phyloP scores from a whole-genome alignment of 1,284 basidiomycete species.

The Naganishia liquefaciens region DNA sequence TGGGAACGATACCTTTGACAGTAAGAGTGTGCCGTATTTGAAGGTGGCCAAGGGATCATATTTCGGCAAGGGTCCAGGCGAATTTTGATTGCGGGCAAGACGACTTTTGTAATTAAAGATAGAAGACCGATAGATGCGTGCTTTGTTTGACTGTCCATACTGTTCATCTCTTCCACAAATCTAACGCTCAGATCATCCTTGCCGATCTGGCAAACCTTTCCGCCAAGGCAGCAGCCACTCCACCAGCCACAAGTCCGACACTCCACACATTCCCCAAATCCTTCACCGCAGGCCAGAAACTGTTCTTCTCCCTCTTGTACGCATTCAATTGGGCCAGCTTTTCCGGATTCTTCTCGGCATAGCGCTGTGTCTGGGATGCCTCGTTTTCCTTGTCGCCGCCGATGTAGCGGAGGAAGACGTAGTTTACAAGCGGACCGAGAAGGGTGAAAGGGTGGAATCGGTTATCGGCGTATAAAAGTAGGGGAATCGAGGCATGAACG shows the following conservation, averaged over 20 bases:
- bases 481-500: slow-evolving; percentile 39
- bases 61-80: slow-evolving; percentile 38
- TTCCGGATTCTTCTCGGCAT: slow-evolving; percentile 32
- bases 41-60: slow-evolving; percentile 33
- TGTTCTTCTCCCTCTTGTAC: slow-evolving; percentile 38
- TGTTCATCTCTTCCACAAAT: no score
- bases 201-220: slow-evolving; percentile 33
- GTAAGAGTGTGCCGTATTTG: slow-evolving; percentile 35
- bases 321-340: slow-evolving; percentile 35
- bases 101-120: not conserved
- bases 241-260: slow-evolving; percentile 34
- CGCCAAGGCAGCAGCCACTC: slow-evolving; percentile 33
- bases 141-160: not conserved
- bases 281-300: slow-evolving; percentile 39
- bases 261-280: slow-evolving; percentile 39
- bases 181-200: no score
- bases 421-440: slow-evolving; percentile 40
- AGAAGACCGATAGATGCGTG: not conserved
- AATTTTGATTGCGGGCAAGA: slow-evolving; percentile 30
- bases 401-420: slow-evolving; percentile 38
- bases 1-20: slow-evolving; percentile 27
- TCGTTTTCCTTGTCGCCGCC: slow-evolving; percentile 42
- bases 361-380: slow-evolving; percentile 36
- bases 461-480: slow-evolving; percentile 37
- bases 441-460: slow-evolving; percentile 38